These are phyloP conservation scores for Kodamaea arcana DNA, from an alignment of 1,139 yeast genomes.

Conservation along the genomic window DNA sequence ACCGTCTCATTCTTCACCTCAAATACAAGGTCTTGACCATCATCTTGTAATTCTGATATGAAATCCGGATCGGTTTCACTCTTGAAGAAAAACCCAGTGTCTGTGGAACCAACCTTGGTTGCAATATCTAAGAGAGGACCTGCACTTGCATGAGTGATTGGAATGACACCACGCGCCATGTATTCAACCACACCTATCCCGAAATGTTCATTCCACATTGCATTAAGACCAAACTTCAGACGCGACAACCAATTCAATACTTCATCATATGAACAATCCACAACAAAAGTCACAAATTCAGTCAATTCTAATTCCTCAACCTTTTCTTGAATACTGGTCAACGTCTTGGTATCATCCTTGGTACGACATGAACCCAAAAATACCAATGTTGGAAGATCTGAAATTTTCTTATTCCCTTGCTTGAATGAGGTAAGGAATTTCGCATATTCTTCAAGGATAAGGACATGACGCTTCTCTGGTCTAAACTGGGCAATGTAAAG, in stretches of 20 bases:
- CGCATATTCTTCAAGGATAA: slow-evolving; percentile 62
- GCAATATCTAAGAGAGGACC: slow-evolving; percentile 92
- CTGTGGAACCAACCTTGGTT: slow-evolving; percentile 16
- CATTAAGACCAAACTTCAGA: slow-evolving; percentile 78
- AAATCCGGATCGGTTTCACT: slow-evolving; percentile 58
- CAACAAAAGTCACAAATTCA: slow-evolving; percentile 57
- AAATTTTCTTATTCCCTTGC: slow-evolving; percentile 16
- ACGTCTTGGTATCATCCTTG: slow-evolving; percentile 58
- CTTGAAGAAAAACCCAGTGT: slow-evolving; percentile 73
- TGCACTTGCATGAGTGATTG: slow-evolving; percentile 89
- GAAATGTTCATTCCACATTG: slow-evolving; percentile 99
- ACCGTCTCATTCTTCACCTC: slow-evolving; percentile 3
- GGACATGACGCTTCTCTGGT: slow-evolving; percentile 86
- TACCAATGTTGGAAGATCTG: slow-evolving; percentile 49
- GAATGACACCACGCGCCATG: slow-evolving; percentile 79
- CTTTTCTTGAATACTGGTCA: slow-evolving; percentile 42
- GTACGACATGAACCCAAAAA: slow-evolving; percentile 85
- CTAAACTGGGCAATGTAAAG: slow-evolving; percentile 90
- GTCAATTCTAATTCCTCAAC: slow-evolving; percentile 47
- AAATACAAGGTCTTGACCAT: slow-evolving; percentile 9
- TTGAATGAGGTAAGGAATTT: slow-evolving; percentile 35
- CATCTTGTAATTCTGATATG: slow-evolving; percentile 23
- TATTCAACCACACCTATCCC: slow-evolving; percentile 98
- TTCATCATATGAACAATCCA: slow-evolving; percentile 70
- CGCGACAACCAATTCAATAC: slow-evolving; percentile 53